Percentiles rank a stretch among this genome's conserved stretches.
Conservation (phyloP, 352 stramenopile species). For the Thraustochytrium striatum region DNA sequence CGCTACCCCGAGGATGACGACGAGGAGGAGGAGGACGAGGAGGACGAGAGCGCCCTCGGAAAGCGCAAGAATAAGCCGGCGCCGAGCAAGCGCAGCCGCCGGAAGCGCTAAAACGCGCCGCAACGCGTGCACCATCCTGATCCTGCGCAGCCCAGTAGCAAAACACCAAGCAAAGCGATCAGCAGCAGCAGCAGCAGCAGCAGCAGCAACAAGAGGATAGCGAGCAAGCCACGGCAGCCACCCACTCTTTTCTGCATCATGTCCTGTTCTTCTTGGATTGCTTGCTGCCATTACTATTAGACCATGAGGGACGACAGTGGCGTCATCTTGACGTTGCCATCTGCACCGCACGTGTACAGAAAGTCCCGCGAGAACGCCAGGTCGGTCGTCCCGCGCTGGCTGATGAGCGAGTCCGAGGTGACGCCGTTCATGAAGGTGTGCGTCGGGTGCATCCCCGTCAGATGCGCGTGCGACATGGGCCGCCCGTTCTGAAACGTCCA, state of each 20-base stretch:
- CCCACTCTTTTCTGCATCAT: too few relatives aligned
- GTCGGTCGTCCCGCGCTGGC: conserved; percentile 40
- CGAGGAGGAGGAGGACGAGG: conserved; percentile 21
- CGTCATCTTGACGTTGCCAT: conserved; percentile 48
- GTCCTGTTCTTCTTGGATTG: too few relatives aligned
- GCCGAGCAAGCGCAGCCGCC: too few relatives aligned
- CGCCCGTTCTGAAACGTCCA: conserved; percentile 21
- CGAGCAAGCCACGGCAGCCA: too few relatives aligned
- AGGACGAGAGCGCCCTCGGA: conserved; percentile 3
- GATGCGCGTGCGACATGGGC: conserved; percentile 1
- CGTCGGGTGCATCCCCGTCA: conserved; percentile 36
- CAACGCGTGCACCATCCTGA: too few relatives aligned
- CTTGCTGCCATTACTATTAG: too few relatives aligned
- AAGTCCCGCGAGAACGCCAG: conserved; percentile 37
- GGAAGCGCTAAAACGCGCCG: too few relatives aligned
- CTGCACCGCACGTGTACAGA: conserved; percentile 46
- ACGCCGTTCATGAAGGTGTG: conserved; percentile 45
- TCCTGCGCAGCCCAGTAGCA: too few relatives aligned
- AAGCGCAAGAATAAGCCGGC: conserved; percentile 28
- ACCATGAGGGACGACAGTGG: conserved; percentile 23
- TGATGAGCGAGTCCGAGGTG: conserved; percentile 26
- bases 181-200: too few relatives aligned
- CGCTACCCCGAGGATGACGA: conserved; percentile 20
- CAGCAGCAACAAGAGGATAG: too few relatives aligned
- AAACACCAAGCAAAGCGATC: too few relatives aligned